Base-by-base conservation (phyloP, 805 yeast genomes). In the Sungouiozyma ichnusensis region DNA sequence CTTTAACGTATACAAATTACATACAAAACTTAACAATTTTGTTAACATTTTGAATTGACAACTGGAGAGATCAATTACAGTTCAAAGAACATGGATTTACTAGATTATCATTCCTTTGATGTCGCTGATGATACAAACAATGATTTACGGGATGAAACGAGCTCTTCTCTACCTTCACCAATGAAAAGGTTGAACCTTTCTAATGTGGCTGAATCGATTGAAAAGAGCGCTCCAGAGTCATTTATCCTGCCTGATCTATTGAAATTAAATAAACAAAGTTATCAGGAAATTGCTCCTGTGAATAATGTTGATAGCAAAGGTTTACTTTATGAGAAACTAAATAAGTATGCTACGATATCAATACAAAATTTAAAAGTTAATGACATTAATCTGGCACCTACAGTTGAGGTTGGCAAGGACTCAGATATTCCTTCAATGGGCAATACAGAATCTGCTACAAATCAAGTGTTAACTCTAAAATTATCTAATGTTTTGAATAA, bases 31-130 rank as follows among this genome's bases (percentile, higher is more conserved):
- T n/a, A n/a, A n/a, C n/a, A n/a, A n/a, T n/a, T n/a, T n/a, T n/a
- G n/a, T n/a, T n/a, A n/a, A n/a, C n/a, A n/a, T n/a, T n/a, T n/a
- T n/a, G n/a, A n/a, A n/a, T n/a, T n/a, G n/a, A n/a, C n/a, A n/a
- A n/a, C n/a, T n/a, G n/a, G n/a, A n/a, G n/a, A n/a, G n/a, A n/a
- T n/a, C n/a, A n/a, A 7, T 24, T 6, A 24, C 9, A 6, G 9
- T 24, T 11, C 11, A 7, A 7, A 24, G 6, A 35, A 5, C 8
- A 65, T 38, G 68, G 81, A 52, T 55, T 78, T 44, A 57, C 73
- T 29, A 52, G 81, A 44, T 73, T 77, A 16, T 52, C 78, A 51
- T 65, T 71, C 58, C 52, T 72, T 42, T 53, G 68, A 65, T 57
- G 35, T 49, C 53, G 45, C 37, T 42, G 46, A 55, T 54, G 44